Base-by-base conservation (phyloP, 164 flowering plant species). In the Paratinospora sagittata region DNA sequence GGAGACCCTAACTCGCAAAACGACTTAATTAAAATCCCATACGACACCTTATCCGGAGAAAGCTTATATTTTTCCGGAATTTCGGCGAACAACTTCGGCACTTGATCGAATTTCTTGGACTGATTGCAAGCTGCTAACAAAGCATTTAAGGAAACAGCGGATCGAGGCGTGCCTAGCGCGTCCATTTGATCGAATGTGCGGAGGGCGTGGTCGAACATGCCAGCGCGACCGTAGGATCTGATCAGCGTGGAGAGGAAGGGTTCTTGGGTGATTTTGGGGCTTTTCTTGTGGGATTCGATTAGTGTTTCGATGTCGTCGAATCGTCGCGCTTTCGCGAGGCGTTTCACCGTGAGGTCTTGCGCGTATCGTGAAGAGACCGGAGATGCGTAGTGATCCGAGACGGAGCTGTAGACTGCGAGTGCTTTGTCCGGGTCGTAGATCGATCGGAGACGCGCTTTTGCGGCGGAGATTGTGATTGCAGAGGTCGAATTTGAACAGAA, bases 181-280 rank as follows among this genome's bases (percentile, higher is more conserved):
- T 86, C 86, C 91, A 92, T 92, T 47, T 92, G 85, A 36, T 86
- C 43, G 74, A 75, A 91, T 1, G 89, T 85, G 27, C 70, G 75
- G 71, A 85, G 63, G 10, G 96, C 98, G 30, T 86, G 90, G 52
- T 90, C 89, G 60, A 81, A 81, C 98, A 93, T 93, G 7, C 93
- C 92, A 14, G 87, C 96, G 3, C 64, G 70, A 13, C 97, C 96
- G 71, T 93, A 93, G 27, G 90, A 84, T 52, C 85, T 80, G 60
- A 91, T 91, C 41, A 91, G 76, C 27, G 86, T 75, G 26, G 83
- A 79, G 33, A 90, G 71, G 79, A 67, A 91, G 41, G 87, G 73
- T 63, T 93, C 97, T 37, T 86, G 78, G 24, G 75, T 80, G 80
- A 87, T 81, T 27, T 84, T 84, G 78, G 94, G 91, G 73, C 79